Percentiles rank a stretch among this genome's conserved stretches.
phyloP scores from a whole-genome alignment of 768 basidiomycete species.

The Albatrellus ellisii region DNA sequence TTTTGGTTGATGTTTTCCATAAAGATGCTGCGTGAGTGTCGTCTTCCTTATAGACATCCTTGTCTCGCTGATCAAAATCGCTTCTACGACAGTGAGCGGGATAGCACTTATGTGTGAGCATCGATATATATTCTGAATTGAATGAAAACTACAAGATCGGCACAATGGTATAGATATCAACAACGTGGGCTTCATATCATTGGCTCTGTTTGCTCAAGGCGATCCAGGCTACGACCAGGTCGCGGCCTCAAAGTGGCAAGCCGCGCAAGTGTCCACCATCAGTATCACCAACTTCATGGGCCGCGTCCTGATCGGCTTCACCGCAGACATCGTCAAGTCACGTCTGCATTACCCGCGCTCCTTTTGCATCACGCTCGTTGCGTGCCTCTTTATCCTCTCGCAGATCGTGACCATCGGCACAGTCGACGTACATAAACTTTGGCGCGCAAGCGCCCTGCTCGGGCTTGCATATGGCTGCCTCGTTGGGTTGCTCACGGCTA shows the following conservation, averaged over 20 bases:
- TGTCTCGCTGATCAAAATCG: background rate
- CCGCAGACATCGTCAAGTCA: slow-evolving; percentile 51
- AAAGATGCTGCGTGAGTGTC: slow-evolving; percentile 38
- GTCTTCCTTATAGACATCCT: background rate
- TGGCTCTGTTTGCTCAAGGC: slow-evolving; percentile 49
- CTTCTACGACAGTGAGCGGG: slow-evolving; percentile 38
- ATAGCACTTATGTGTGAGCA: slow-evolving; percentile 64
- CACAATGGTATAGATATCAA: slow-evolving; percentile 47
- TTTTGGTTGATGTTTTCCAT: slow-evolving; percentile 54
- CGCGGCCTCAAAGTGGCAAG: slow-evolving; percentile 63
- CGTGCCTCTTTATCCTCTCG: slow-evolving; percentile 55
- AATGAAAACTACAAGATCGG: slow-evolving; percentile 5
- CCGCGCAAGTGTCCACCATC: slow-evolving; percentile 71
- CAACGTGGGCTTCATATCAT: slow-evolving; percentile 72
- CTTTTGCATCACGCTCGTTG: slow-evolving; percentile 54
- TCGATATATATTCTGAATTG: background rate
- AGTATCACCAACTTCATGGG: slow-evolving; percentile 75
- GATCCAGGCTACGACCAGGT: slow-evolving; percentile 52
- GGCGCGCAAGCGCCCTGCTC: slow-evolving; percentile 42
- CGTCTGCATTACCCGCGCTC: slow-evolving; percentile 49
- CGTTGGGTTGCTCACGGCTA: slow-evolving; percentile 64
- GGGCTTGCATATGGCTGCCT: slow-evolving; percentile 63
- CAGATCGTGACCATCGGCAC: slow-evolving; percentile 48
- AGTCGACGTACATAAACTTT: slow-evolving; percentile 46
- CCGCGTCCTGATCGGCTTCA: slow-evolving; percentile 62